These are phyloP conservation scores for Cordyceps pruinosa DNA, from an alignment of 2,329 filamentous ascomycete genomes.

Conservation along the genomic window DNA sequence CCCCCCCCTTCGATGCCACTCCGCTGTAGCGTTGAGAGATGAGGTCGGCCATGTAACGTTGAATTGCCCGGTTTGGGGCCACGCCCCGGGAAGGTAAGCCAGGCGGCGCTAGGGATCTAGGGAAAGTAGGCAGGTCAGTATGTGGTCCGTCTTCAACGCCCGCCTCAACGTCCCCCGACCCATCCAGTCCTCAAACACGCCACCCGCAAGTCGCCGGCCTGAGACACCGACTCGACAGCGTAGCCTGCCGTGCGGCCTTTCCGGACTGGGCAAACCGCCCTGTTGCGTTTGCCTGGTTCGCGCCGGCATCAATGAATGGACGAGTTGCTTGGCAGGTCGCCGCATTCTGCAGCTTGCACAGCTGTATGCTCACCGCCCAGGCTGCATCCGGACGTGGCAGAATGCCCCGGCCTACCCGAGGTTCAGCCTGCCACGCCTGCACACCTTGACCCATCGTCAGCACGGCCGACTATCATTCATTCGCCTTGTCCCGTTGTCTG, in stretches of 20 bases:
- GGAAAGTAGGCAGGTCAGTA: too few species aligned
- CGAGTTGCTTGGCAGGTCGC: not conserved
- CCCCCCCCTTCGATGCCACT: too few species aligned
- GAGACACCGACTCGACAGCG: too few species aligned
- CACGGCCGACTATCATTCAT: too few species aligned
- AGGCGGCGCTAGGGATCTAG: too few species aligned
- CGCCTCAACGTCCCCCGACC: not conserved
- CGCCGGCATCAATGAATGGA: not conserved
- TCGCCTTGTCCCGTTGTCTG: not conserved
- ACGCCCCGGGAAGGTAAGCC: not conserved
- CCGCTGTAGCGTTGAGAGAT: too few species aligned
- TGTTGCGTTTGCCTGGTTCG: not conserved
- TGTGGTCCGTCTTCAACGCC: too few species aligned
- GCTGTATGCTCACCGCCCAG: constrained; percentile 9
- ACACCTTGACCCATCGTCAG: not conserved
- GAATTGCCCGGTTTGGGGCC: not conserved
- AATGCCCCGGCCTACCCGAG: constrained; percentile 1
- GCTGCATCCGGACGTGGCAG: not conserved
- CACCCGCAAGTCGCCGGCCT: not conserved
- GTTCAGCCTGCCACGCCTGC: not conserved
- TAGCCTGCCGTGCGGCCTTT: too few species aligned
- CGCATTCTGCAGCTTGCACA: too few species aligned
- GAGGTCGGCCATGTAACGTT: constrained; percentile 4
- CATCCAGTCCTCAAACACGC: not conserved
- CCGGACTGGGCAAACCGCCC: not conserved